Evolutionary conservation across 2,329 filamentous ascomycete species (phyloP).

Genomic region (Aspergillus awamori): DNA sequence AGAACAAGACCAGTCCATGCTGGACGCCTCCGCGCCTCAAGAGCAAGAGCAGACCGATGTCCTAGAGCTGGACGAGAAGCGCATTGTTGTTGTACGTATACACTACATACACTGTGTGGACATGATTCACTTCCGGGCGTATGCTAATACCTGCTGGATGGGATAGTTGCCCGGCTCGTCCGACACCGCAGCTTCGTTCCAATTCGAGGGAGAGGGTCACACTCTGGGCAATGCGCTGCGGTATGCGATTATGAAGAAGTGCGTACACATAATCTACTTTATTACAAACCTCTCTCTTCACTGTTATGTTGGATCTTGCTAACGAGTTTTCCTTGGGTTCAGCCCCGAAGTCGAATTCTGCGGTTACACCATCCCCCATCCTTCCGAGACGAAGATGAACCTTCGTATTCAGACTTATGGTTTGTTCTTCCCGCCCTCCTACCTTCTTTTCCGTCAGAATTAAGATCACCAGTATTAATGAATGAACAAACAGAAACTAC

Average conservation of each 20-base stretch:
- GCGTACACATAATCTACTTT: constrained; percentile 32
- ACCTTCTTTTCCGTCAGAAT: no score
- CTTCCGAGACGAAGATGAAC: constrained; percentile 95
- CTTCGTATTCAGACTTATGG: constrained; percentile 95
- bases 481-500: constrained; percentile 64
- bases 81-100: constrained; percentile 64
- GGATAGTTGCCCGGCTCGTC: constrained; percentile 76
- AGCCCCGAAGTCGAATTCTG: constrained; percentile 98
- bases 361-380: constrained; percentile 96
- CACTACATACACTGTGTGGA: not conserved
- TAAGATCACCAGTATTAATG: no score
- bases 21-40: constrained; percentile 37
- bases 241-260: constrained; percentile 99
- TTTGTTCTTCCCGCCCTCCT: constrained; percentile 49
- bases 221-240: constrained; percentile 92
- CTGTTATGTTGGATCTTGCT: constrained; percentile 3
- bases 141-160: not conserved
- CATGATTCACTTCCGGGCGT: no score
- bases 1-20: constrained; percentile 47
- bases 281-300: no score
- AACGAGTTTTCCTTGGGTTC: constrained; percentile 13
- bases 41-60: constrained; percentile 32
- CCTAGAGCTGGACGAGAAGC: constrained; percentile 49
- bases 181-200: constrained; percentile 89
- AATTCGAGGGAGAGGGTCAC: constrained; percentile 91